These are phyloP conservation scores for Pleurotus giganteus DNA, from an alignment of 768 basidiomycete genomes.

Conservation along the genomic window DNA sequence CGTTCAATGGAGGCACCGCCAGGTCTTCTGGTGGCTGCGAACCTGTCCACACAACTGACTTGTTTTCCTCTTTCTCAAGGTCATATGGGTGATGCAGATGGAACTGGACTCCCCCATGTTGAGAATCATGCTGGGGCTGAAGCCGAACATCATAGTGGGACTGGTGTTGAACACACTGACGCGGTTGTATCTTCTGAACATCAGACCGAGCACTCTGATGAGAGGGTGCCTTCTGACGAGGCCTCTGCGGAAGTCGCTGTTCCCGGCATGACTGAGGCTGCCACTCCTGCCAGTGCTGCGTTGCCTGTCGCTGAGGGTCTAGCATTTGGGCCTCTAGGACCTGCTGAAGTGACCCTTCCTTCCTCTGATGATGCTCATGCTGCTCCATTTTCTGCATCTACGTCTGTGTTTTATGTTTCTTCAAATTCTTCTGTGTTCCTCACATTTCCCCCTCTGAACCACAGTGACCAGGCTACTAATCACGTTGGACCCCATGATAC, in stretches of 20 bases:
- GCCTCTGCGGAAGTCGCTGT: slow-evolving; percentile 23
- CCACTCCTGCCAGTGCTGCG: slow-evolving; percentile 20
- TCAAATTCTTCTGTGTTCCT: slow-evolving; percentile 35
- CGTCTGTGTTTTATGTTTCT: slow-evolving; percentile 49
- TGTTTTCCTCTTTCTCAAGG: slow-evolving; percentile 40
- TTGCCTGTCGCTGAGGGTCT: slow-evolving; percentile 12
- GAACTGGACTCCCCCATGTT: slow-evolving; percentile 4
- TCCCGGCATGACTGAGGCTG: slow-evolving; percentile 21
- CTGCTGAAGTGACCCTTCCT: slow-evolving; percentile 19
- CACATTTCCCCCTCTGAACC: slow-evolving; percentile 35
- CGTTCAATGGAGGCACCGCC: slow-evolving; percentile 35
- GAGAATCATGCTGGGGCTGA: slow-evolving; percentile 14
- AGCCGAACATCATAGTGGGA: slow-evolving; percentile 12
- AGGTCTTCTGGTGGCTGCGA: slow-evolving; percentile 32
- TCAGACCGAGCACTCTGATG: slow-evolving; percentile 2
- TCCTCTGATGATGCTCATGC: slow-evolving; percentile 30
- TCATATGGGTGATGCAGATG: slow-evolving; percentile 26
- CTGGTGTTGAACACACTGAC: slow-evolving; percentile 10
- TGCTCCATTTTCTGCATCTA: slow-evolving; percentile 32
- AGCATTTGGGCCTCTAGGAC: slow-evolving; percentile 9
- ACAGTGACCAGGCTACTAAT: slow-evolving; percentile 47
- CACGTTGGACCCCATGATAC: slow-evolving; percentile 41
- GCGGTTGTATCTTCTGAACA: slow-evolving; percentile 1
- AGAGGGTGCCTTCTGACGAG: slow-evolving; percentile 15
- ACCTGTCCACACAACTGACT: slow-evolving; percentile 53